Evolutionary conservation across 1,284 basidiomycete species (phyloP).

Genomic region (Papiliotrema fonsecae): DNA sequence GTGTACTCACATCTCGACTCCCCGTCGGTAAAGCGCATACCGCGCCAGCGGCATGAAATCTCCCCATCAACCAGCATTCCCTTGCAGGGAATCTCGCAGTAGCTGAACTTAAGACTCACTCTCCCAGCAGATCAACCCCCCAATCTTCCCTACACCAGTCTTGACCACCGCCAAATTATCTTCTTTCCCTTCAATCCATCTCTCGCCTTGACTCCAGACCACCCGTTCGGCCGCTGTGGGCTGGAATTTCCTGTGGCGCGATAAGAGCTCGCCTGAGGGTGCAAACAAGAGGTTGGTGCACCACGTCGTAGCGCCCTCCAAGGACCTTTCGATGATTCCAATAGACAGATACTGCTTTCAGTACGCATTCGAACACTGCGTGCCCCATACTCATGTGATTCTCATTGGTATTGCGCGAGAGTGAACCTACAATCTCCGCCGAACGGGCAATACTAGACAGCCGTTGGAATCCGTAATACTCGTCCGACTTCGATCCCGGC

Average conservation of each 20-base stretch:
- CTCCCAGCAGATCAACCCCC: slow-evolving; percentile 69
- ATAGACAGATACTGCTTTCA: slow-evolving; percentile 57
- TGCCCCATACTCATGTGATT: too few relatives aligned
- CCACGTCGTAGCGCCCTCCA: slow-evolving; percentile 59
- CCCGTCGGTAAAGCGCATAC: slow-evolving; percentile 37
- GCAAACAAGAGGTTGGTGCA: slow-evolving; percentile 65
- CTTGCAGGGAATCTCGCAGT: too few relatives aligned
- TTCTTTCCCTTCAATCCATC: slow-evolving; percentile 26
- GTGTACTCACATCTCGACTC: slow-evolving; percentile 29
- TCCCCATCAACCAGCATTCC: slow-evolving; percentile 6
- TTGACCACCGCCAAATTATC: slow-evolving; percentile 47
- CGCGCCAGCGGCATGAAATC: slow-evolving; percentile 64
- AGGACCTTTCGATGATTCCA: slow-evolving; percentile 63
- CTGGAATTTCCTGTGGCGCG: slow-evolving; percentile 66
- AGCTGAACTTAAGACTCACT: slow-evolving; percentile 36
- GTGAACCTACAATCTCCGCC: neutral
- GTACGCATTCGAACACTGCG: too few relatives aligned
- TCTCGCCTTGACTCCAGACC: slow-evolving; percentile 60
- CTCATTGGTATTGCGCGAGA: neutral
- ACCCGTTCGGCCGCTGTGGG: slow-evolving; percentile 65
- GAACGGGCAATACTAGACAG: neutral
- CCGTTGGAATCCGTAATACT: neutral
- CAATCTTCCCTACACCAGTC: slow-evolving; percentile 50
- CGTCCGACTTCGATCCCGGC: neutral
- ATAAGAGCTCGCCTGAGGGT: slow-evolving; percentile 56